Evolutionary conservation across 768 basidiomycete genomes (phyloP).

Genomic region (Rhizopogon vinicolor): DNA sequence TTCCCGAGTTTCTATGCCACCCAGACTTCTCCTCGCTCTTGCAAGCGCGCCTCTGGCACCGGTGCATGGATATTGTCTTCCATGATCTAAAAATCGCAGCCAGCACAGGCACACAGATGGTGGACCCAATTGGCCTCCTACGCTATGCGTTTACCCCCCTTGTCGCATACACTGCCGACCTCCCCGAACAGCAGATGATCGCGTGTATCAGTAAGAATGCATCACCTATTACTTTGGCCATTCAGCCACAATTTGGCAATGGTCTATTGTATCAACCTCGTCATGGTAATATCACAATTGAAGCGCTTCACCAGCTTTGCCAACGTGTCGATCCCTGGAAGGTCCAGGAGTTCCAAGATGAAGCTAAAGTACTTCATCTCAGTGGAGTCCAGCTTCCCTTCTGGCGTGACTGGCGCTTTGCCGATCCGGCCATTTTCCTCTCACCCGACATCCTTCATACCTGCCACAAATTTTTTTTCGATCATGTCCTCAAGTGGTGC

Average conservation of each 20-base stretch:
- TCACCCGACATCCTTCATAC: conserved; percentile 25
- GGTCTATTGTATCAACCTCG: background rate
- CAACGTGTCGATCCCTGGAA: conserved; percentile 17
- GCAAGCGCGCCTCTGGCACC: background rate
- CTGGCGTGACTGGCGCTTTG: conserved; percentile 31
- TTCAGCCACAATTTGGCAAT: conserved; percentile 7
- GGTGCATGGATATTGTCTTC: background rate
- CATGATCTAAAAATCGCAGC: background rate
- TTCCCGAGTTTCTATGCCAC: background rate
- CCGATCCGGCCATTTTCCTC: conserved; percentile 29
- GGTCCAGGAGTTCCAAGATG: conserved; percentile 17
- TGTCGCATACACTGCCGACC: conserved; percentile 7
- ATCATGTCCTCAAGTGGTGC: background rate
- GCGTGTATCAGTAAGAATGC: conserved; percentile 6
- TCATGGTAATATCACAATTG: background rate
- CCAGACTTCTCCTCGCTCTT: background rate
- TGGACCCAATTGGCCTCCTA: conserved; percentile 13
- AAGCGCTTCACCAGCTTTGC: no score
- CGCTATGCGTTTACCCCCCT: conserved; percentile 8
- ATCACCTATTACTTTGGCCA: conserved; percentile 12
- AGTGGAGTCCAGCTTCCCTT: conserved; percentile 23
- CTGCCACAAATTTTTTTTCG: background rate
- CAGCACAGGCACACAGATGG: conserved; percentile 6
- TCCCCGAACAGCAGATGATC: conserved; percentile 10
- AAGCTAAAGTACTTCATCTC: background rate